Base-by-base conservation (phyloP, 768 basidiomycete genomes). In the Rhodotorula diobovata region DNA sequence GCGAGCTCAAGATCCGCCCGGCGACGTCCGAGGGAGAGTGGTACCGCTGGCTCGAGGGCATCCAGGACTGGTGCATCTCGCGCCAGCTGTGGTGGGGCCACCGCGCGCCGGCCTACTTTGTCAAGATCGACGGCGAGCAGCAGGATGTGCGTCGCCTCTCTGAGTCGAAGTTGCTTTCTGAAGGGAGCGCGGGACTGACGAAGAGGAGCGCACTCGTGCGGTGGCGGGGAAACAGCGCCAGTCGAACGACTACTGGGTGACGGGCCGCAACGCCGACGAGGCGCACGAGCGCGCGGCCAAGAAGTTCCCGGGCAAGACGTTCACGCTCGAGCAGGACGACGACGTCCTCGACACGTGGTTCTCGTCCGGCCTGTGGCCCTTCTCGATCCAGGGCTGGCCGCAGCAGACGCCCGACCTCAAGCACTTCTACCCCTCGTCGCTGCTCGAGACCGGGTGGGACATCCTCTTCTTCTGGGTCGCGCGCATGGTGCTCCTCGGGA, bases 381-480 rank as follows among this genome's bases (percentile, higher is more conserved):
- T 90, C 83, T 94, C 93, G 4, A 97, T 92, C 78, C 85, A 93
- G 85, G 96, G 95, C 37, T 98, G 96, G 96, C 96, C 96, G 0
- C 85, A 93, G n/a, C 85, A 93, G 91, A 93, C 92, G 0, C 71
- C 82, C 9, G 95, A 98, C 79, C 76, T 91, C 53, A 80, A 87
- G 73, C 83, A 84, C 41, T 98, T 91, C 83, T 99, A 94, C 80
- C 96, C 96, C 0, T 82, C 91, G 4, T 86, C 88, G n/a, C 76
- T 98, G 55, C 86, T 98, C 41, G 96, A 98, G 82, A 99, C 96
- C 0, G 96, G 96, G 57, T 98, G 96, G 95, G 96, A 98, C 74
- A 98, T 98, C 77, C 81, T 99, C n/a, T 94, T 94, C 85, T 98
- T 98, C 86, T 99, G 96, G 96, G 95, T 98, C 14, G 94, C 96